These are phyloP conservation scores for Eutrema heterophyllum DNA, from an alignment of 345 rosid species.

Conservation along the genomic window DNA sequence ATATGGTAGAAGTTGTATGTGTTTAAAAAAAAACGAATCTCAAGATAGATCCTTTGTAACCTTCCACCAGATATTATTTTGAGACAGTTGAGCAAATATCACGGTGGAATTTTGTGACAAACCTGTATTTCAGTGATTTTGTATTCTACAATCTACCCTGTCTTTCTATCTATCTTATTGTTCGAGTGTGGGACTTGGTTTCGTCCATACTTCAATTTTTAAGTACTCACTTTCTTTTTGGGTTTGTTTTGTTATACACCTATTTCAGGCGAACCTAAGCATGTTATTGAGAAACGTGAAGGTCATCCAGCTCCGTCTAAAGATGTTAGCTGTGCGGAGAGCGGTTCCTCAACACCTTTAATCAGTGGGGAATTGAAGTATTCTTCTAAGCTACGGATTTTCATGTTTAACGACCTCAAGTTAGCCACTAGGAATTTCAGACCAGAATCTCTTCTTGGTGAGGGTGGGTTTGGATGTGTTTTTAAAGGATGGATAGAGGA, in stretches of 20 bases:
- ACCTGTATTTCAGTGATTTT: not conserved
- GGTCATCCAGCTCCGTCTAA: slow-evolving; percentile 43
- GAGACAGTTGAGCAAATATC: not conserved
- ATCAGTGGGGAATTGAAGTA: slow-evolving; percentile 65
- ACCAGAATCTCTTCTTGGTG: slow-evolving; percentile 84
- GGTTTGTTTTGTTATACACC: not conserved
- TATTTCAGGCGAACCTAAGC: slow-evolving; percentile 40
- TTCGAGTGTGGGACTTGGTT: not conserved
- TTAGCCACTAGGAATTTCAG: slow-evolving; percentile 75
- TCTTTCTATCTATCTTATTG: not conserved
- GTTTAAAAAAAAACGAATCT: no score
- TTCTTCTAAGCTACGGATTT: slow-evolving; percentile 66
- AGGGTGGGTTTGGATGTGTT: slow-evolving; percentile 94
- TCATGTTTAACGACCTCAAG: slow-evolving; percentile 67
- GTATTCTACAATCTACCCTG: not conserved
- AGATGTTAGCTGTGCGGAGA: slow-evolving; percentile 44
- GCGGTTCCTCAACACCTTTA: slow-evolving; percentile 51
- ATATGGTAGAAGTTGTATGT: not conserved
- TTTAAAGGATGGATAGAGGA: slow-evolving; percentile 95
- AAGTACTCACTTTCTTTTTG: not conserved
- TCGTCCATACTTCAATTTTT: not conserved
- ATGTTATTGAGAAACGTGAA: slow-evolving; percentile 32
- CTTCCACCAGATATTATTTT: not conserved
- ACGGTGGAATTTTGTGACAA: not conserved
- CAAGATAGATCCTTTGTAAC: not conserved